These are phyloP conservation scores for Stenogyne calaminthoides DNA, from an alignment of 305 asterid species.

Conservation along the genomic window DNA sequence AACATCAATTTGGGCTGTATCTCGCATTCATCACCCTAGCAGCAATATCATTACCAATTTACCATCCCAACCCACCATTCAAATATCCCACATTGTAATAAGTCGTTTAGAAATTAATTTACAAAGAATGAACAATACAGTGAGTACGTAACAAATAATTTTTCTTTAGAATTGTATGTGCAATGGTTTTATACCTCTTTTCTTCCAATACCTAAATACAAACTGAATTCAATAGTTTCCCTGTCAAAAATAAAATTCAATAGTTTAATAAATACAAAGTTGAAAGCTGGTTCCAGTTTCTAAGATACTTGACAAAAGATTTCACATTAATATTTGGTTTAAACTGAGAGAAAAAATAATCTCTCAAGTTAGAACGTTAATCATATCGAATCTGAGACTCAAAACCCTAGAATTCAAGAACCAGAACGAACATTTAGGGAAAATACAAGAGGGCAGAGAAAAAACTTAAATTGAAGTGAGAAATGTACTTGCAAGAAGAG, in stretches of 20 bases:
- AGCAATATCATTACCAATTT: not conserved
- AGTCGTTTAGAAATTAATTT: not conserved
- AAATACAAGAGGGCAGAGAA: not conserved
- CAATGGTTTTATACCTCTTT: not conserved
- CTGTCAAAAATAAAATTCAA: not conserved
- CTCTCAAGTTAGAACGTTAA: not conserved
- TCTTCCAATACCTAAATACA: not conserved
- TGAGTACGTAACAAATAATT: not conserved
- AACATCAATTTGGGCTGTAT: not conserved
- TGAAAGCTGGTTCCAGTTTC: not conserved
- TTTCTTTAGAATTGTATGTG: not conserved
- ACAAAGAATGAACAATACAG: not conserved
- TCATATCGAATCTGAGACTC: not conserved
- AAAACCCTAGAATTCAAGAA: conserved; percentile 37
- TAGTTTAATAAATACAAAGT: not conserved
- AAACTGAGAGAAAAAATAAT: not conserved
- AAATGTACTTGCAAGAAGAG: conserved; percentile 10
- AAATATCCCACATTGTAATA: not conserved
- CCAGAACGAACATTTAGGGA: conserved; percentile 11
- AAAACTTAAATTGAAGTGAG: not conserved
- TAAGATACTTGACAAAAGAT: not conserved
- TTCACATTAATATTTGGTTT: not conserved
- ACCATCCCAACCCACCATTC: not conserved
- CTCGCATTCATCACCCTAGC: not conserved
- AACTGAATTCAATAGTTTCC: not conserved